These are phyloP conservation scores for Cardamine resedifolia DNA, from an alignment of 345 rosid species.

Conservation along the genomic window DNA sequence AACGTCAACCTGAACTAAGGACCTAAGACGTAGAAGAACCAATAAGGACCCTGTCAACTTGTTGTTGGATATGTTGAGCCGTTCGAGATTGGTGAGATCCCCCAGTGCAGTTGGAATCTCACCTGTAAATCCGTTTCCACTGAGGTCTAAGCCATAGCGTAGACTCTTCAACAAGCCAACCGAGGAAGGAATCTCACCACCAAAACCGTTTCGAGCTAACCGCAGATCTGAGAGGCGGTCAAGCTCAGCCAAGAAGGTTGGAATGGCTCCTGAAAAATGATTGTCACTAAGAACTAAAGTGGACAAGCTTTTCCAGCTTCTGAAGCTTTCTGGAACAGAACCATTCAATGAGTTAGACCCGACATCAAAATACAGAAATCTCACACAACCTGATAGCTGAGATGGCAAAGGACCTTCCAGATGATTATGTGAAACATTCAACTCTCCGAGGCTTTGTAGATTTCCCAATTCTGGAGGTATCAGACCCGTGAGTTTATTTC, in stretches of 20 bases:
- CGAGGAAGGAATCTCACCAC: conserved; percentile 63
- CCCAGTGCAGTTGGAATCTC: conserved; percentile 54
- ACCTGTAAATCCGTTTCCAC: conserved; percentile 60
- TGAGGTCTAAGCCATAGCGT: conserved; percentile 58
- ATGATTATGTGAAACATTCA: conserved; percentile 62
- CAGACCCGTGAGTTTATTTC: conserved; percentile 56
- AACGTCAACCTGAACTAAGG: conserved; percentile 48
- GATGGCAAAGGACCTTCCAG: conserved; percentile 65
- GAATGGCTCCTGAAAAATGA: conserved; percentile 59
- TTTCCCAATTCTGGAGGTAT: conserved; percentile 61
- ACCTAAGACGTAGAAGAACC: conserved; percentile 40
- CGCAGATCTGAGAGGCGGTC: conserved; percentile 48
- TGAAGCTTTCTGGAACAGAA: conserved; percentile 51
- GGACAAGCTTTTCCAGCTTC: conserved; percentile 53
- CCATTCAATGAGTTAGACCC: conserved; percentile 65
- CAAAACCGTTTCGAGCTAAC: conserved; percentile 62
- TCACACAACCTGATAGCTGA: conserved; percentile 55
- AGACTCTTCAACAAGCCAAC: conserved; percentile 56
- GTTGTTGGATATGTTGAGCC: conserved; percentile 66
- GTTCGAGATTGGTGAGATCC: conserved; percentile 44
- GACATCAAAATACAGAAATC: conserved; percentile 48
- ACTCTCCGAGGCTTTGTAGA: conserved; percentile 42
- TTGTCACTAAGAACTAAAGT: conserved; percentile 60
- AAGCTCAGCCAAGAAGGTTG: conserved; percentile 54
- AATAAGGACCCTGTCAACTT: conserved; percentile 63